Evolutionary conservation across 2,329 filamentous ascomycete genomes (phyloP).

Genomic region (Chlorencoelia australis): DNA sequence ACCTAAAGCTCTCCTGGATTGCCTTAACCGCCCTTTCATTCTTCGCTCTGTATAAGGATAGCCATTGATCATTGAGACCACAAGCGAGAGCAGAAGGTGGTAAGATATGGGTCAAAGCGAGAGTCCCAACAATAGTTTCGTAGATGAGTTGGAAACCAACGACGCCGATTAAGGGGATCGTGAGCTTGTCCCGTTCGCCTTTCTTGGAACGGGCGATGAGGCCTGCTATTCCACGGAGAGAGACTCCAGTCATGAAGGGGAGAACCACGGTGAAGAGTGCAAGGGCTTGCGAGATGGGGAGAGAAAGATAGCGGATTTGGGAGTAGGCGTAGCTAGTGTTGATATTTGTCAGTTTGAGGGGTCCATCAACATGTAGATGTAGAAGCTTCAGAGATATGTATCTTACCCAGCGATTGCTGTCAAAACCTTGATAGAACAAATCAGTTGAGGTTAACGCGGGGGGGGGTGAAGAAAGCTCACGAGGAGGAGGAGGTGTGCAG

Average conservation of each 20-base stretch:
- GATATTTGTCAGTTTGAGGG: conserved; percentile 5
- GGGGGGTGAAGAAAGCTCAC: background rate
- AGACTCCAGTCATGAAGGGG: conserved; percentile 23
- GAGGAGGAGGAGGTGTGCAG: too few relatives aligned
- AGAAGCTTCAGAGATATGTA: background rate
- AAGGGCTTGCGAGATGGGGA: conserved; percentile 24
- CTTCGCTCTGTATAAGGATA: conserved; percentile 39
- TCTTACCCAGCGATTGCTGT: conserved; percentile 23
- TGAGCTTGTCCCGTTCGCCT: conserved; percentile 19
- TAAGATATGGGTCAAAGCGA: conserved; percentile 23
- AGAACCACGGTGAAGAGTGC: conserved; percentile 23
- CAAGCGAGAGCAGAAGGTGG: conserved; percentile 33
- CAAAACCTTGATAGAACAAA: too few relatives aligned
- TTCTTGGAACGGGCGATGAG: conserved; percentile 15
- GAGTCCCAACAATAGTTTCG: conserved; percentile 24
- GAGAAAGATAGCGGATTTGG: conserved; percentile 21
- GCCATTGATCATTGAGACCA: conserved; percentile 47
- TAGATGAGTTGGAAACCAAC: conserved; percentile 25
- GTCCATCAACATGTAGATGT: background rate
- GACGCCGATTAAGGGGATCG: conserved; percentile 22
- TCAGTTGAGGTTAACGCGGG: too few relatives aligned
- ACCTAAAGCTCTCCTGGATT: conserved; percentile 57
- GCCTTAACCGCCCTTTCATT: conserved; percentile 40
- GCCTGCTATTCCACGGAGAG: conserved; percentile 16
- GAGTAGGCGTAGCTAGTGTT: conserved; percentile 22